A percentile compares a stretch with the other conserved stretches of the same genome.
Conservation (phyloP, 2,329 filamentous ascomycete species). For the Diaporthe sp. region DNA sequence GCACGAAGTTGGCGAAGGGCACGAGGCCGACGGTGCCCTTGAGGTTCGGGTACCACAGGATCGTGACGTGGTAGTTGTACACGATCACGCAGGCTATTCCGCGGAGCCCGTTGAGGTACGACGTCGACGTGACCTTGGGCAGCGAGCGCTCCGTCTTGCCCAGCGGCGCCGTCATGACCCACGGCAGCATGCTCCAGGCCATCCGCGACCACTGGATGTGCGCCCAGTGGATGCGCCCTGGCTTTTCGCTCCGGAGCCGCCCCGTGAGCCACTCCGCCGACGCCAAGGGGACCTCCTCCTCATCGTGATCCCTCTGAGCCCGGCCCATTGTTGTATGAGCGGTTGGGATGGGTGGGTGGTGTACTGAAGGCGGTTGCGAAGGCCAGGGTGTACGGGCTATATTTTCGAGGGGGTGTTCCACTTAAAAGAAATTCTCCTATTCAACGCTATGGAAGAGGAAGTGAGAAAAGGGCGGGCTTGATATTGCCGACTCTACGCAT, state of each 20-base stretch:
- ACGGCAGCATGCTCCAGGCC: constrained; percentile 8
- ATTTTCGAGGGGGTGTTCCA: background rate
- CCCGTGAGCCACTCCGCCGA: background rate
- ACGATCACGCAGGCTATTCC: constrained; percentile 45
- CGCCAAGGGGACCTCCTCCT: background rate
- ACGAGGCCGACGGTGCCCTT: constrained; percentile 38
- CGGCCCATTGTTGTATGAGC: background rate
- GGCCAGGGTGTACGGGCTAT: too few relatives aligned
- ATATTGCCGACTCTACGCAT: background rate
- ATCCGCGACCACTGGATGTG: background rate
- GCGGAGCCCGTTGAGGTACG: constrained; percentile 46
- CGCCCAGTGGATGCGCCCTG: background rate
- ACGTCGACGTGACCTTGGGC: constrained; percentile 11
- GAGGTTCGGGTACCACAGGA: constrained; percentile 41
- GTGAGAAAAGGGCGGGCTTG: background rate
- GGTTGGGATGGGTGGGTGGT: background rate
- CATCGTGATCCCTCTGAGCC: background rate
- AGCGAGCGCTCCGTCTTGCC: constrained; percentile 16
- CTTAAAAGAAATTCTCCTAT: background rate
- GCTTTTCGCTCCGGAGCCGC: background rate
- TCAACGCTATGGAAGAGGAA: background rate
- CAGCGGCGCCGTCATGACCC: constrained; percentile 20
- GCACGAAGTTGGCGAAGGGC: constrained; percentile 46
- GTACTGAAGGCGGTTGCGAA: background rate
- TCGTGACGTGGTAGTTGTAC: constrained; percentile 42